Evolutionary conservation across 2,329 filamentous ascomycete species (phyloP), one percentile per base, ranked within the genome.

Genomic region (Pseudogymnoascus sp.): DNA sequence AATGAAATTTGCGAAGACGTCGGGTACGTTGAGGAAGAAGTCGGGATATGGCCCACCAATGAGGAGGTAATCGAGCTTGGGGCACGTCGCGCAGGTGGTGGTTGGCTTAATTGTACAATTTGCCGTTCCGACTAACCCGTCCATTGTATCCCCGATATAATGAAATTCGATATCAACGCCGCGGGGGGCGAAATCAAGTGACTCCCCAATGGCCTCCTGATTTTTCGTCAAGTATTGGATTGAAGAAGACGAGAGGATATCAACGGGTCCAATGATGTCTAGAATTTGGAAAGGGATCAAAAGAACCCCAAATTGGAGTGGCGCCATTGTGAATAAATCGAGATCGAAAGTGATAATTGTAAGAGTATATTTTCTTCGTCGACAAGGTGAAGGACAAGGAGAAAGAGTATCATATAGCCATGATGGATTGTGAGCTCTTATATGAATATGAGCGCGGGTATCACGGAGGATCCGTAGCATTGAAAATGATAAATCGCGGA

Each of bases 1-100:
- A 43, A 85, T 71, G 65, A 79, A 86, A 0, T 73, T 69, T 2
- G 67, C 66, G 14, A 69, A 72, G 31, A 69, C 68, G 0, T 71
- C 70, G 3, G 72, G 60, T 2, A 77, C 65, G 4, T 70, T 62
- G 2, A 55, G 49, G 59, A 72, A 75, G 0, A 33, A 62, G 1
- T 26, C 23, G 0, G 70, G 67, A 21, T 72, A 69, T 0, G 74
- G 71, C 0, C 76, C 76, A 0, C 72, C 73, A 0, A 78, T 55
- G 0, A 78, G 35, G 12, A 78, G 70, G n/a, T 70, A 69, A 37
- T 77, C 75, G 0, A 78, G 66, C 14, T 73, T 72, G 1, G 76
- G 75, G 58, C 69, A 74, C 8, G 73, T 66, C 8, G 76, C 73
- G 19, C 72, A 66, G 0, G 74, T 73, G 2, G 63, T 65, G 1